Base-by-base conservation (phyloP, 257 asterid species). In the Scutellaria galericulata region DNA sequence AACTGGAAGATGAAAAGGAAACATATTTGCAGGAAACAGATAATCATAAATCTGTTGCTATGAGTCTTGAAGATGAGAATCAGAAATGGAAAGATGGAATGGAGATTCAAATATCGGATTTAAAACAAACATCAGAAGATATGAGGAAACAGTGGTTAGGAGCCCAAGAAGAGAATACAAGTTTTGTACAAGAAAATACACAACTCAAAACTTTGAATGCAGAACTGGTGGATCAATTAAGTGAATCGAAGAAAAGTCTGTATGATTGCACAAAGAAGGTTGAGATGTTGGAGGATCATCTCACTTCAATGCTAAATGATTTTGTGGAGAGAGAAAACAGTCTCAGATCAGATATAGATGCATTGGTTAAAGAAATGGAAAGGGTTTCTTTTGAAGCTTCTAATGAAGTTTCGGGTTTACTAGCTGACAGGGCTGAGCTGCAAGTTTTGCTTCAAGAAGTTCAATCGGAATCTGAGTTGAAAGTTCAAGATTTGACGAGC, bases 91-190 rank as follows among this genome's bases (percentile, higher is more conserved):
- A 82, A 80, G 61, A n/a, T 13, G 83, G 82, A 72, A 81, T 24
- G 70, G 87, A 80, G 56, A 51, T 55, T n/a, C 83, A 82, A 52
- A 18, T 44, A 51, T 74, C 66, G 54, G 78, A 78, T 75, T 84
- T 84, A 72, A 81, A 73, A 75, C 86, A 76, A 48, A 31, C 5
- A 4, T 31, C 37, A 3, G 5, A 31, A 31, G 37, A 31, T 31
- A 31, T 31, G 37, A 2, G 37, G 74, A 81, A 73, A 75, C 86
- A 77, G 45, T 71, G 76, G 64, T 70, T 75, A 50, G 77, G 64
- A 73, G 73, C 87, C 79, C 85, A 72, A 84, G 83, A 71, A 6
- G 96, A 91, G 71, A 89, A 85, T 41, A 71, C 65, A 66, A 76
- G 70, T 77, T 81, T 82, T 37, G 45, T 22, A 31, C 77, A 77